Base-by-base conservation (phyloP, 441 rosid genomes). In the Adansonia madagascariensis region DNA sequence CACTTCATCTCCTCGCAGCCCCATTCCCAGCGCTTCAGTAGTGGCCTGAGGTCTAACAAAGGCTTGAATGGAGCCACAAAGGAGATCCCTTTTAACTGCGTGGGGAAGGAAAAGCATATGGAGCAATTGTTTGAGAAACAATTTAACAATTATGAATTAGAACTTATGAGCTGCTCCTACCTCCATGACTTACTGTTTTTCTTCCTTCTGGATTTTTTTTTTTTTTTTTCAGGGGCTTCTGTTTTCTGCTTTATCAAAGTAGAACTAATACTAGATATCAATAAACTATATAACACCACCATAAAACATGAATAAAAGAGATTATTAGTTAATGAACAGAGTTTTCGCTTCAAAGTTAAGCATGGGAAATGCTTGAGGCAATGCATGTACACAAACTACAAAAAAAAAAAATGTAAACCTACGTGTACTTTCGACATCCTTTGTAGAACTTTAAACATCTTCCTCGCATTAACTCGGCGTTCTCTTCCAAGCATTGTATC, bases 371-470 rank as follows among this genome's bases (percentile, higher is more conserved):
- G 0, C 49, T 3, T 47, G 27, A 56, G 2, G 2, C 2, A 9
- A 15, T 67, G 43, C 1, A 8, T 4, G 17, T 56, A 14, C 0
- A 15, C 47, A 79, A 71, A 52, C 31, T 35, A 18, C 6, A 55
- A 15, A 4, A 47, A n/a, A 6, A 6, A 49, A 39, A 64, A 35
- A 83, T 50, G 71, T 52, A 71, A 66, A 62, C 97, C 66, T 90
- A 97, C 98, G 97, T 97, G 88, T 97, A 97, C 75, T 97, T 97
- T 59, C 98, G 87, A 80, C 97, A 92, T 80, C 99, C 99, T 90
- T 97, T 97, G 81, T 93, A 87, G 82, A 97, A 97, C 81, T 89
- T 97, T 77, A 94, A 86, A 86, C 97, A 88, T 86, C 98, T 89
- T 82, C 92, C 99, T 83, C 94, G 78, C 77, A 97, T 85, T 67